Evolutionary conservation across 148 eudicot genomes (phyloP), one percentile per base, ranked within the genome.

Genomic region (Drosera capensis): DNA sequence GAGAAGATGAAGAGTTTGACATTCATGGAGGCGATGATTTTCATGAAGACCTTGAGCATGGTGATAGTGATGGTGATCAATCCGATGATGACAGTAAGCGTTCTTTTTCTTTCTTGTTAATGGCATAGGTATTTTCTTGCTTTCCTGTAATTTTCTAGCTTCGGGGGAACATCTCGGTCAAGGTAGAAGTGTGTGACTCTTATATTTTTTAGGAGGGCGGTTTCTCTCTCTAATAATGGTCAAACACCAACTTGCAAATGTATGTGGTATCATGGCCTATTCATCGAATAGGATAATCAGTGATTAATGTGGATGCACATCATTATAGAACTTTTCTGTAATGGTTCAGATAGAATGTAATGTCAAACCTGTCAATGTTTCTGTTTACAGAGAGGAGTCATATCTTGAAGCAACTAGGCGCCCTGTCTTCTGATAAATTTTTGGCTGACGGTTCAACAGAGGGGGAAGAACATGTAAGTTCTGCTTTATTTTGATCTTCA

Each of bases 1-100:
- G 84, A 20, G 99, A 90, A 48, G 97, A 88, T 49, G 95, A 90
- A 28, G 88, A 78, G 30, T 70, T 75, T 56, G 92, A 60, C 23
- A 37, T 46, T 34, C 46, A 43, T 42, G 74, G 31, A 52, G 62
- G 68, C 49, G 95, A 84, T 68, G 99, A 90, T 75, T 90, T 68
- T 59, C 68, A 74, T 48, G 95, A 90, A 52, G 95, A 78, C 13
- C 64, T 73, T 19, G 79, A 66, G 25, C 63, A 43, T 20, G 75
- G 67, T 20, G 82, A 79, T 55, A 82, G 73, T 41, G 95, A 80
- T n/a, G 79, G 60, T 47, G 67, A 36, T 20, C 58, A 59, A 8
- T 58, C 35, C 41, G 41, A 59, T 61, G 64, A 57, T 50, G 51
- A 45, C 28, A 51, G 90, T 79, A 64, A 25, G 74, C 34, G 9